phyloP scores from a whole-genome alignment of 2,329 filamentous ascomycete species.

The Ophiostoma ulmi region DNA sequence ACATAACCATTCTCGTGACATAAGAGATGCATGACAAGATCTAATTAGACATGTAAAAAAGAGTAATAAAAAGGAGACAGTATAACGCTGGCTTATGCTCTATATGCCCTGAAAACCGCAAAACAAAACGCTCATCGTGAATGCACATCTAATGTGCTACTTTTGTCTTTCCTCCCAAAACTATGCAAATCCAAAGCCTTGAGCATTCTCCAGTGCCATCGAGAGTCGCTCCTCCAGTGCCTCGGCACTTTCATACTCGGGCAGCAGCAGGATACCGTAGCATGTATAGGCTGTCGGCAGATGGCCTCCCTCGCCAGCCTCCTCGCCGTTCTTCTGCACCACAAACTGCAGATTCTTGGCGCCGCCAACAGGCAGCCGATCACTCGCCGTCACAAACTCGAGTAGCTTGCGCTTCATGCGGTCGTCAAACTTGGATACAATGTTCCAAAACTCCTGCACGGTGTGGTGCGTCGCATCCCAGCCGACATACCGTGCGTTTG shows the following conservation, averaged over 20 bases:
- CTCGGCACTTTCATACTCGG: constrained; percentile 69
- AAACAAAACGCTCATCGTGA: background rate
- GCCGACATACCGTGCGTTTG: constrained; percentile 71
- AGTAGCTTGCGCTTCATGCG: constrained; percentile 70
- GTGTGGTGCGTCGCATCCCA: constrained; percentile 66
- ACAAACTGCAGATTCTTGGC: constrained; percentile 77
- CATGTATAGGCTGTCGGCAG: constrained; percentile 89
- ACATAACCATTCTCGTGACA: background rate
- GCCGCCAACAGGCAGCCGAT: constrained; percentile 83
- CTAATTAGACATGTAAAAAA: constrained; percentile 13
- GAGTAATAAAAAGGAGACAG: constrained; percentile 8
- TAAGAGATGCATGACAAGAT: background rate
- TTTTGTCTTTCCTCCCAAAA: background rate
- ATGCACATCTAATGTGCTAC: background rate
- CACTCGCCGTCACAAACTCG: constrained; percentile 92
- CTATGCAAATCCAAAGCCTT: constrained; percentile 83
- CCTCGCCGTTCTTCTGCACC: constrained; percentile 70
- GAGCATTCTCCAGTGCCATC: constrained; percentile 83
- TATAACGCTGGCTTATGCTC: background rate
- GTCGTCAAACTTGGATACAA: constrained; percentile 64
- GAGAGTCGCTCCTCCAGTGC: constrained; percentile 67
- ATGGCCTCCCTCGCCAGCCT: constrained; percentile 47
- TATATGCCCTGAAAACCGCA: background rate
- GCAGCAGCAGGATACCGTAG: constrained; percentile 81
- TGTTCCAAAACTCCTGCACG: constrained; percentile 76